Evolutionary conservation across 176 grass and related monocot genomes (phyloP).

Genomic region (Aegilops sharonensis): DNA sequence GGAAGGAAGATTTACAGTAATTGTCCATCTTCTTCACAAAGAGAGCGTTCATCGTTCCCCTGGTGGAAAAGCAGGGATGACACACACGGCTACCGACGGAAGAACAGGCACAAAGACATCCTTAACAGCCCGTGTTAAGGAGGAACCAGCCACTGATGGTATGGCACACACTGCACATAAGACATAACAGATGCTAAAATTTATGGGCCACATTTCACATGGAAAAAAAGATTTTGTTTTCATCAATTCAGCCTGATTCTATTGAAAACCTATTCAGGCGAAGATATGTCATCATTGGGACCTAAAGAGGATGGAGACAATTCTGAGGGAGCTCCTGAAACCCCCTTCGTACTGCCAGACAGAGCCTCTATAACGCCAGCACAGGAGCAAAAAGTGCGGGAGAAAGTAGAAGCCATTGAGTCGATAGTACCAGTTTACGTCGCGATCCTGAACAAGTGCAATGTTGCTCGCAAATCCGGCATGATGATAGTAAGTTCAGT

Average conservation of each 20-base stretch:
- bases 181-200: neutral
- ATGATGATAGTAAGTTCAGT: too few species aligned
- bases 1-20: too few species aligned
- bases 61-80: neutral
- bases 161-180: conserved; percentile 1
- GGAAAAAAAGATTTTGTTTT: too few species aligned
- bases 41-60: neutral
- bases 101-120: neutral
- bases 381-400: conserved; percentile 21
- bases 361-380: neutral
- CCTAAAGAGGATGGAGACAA: neutral
- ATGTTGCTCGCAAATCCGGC: neutral
- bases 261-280: neutral
- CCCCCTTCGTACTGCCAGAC: conserved; percentile 9
- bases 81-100: neutral
- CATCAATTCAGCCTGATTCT: neutral
- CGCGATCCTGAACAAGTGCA: conserved; percentile 22
- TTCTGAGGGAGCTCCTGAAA: neutral
- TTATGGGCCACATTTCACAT: neutral
- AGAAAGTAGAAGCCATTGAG: conserved; percentile 13
- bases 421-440: conserved; percentile 28
- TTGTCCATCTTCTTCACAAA: too few species aligned
- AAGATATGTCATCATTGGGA: neutral
- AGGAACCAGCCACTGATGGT: conserved; percentile 23
- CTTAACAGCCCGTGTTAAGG: neutral